Conservation (phyloP, 2,329 filamentous ascomycete genomes). For the Phoma herbarum region DNA sequence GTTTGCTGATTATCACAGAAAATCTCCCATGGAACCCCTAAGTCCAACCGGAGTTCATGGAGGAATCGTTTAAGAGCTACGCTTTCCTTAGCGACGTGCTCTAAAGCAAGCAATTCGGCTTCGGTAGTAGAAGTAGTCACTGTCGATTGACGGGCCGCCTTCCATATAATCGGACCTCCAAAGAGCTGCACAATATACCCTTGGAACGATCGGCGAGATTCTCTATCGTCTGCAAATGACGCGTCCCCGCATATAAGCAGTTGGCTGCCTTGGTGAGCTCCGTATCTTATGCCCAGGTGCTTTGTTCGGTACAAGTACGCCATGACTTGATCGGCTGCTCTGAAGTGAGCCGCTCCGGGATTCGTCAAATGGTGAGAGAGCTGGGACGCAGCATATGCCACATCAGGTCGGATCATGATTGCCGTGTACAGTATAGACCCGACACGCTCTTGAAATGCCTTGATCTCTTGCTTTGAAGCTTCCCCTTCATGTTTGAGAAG, state of each 20-base stretch:
- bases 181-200: not conserved
- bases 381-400: not conserved
- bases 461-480: not conserved
- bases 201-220: not conserved
- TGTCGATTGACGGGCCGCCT: not conserved
- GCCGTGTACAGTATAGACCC: not conserved
- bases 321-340: not conserved
- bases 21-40: not conserved
- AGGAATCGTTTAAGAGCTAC: not conserved
- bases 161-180: not conserved
- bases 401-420: not conserved
- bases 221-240: not conserved
- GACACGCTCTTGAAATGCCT: not conserved
- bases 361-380: not conserved
- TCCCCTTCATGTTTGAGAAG: not conserved
- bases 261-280: no score
- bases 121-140: not conserved
- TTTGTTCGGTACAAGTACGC: not conserved
- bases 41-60: not conserved
- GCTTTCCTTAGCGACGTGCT: not conserved
- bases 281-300: not conserved
- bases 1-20: not conserved
- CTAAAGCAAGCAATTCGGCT: not conserved
- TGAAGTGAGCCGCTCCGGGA: not conserved
- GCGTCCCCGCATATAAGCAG: not conserved